phyloP scores from a whole-genome alignment of 2,329 filamentous ascomycete species.

The Talaromyces verruculosus region DNA sequence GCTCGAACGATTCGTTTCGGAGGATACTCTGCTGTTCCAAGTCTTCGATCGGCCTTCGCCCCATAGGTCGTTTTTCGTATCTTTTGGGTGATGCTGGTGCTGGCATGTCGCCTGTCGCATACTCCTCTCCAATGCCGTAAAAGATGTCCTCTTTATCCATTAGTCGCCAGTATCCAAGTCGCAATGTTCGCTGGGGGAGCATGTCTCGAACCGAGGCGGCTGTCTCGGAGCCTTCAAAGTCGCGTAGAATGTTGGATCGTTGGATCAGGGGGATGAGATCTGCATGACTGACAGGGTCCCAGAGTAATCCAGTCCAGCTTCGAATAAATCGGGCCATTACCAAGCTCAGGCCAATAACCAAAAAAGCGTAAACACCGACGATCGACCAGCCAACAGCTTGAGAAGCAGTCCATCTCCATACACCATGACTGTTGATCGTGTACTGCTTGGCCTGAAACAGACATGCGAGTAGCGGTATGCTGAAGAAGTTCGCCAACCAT shows the following conservation, averaged over 20 bases:
- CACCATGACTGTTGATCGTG: slow-evolving; percentile 55
- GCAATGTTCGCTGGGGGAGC: slow-evolving; percentile 60
- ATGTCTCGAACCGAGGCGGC: slow-evolving; percentile 49
- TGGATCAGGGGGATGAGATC: slow-evolving; percentile 77
- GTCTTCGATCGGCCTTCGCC: slow-evolving; percentile 27
- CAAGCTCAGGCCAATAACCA: slow-evolving; percentile 59
- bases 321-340: slow-evolving; percentile 65
- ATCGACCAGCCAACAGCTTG: slow-evolving; percentile 76
- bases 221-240: slow-evolving; percentile 70
- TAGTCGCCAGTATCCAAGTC: slow-evolving; percentile 83
- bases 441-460: slow-evolving; percentile 69
- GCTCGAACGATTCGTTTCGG: slow-evolving; percentile 48
- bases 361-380: slow-evolving; percentile 69
- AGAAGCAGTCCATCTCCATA: slow-evolving; percentile 78
- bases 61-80: slow-evolving; percentile 1
- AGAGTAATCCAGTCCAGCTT: slow-evolving; percentile 72
- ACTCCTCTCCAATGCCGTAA: slow-evolving; percentile 73
- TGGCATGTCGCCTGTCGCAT: slow-evolving; percentile 41
- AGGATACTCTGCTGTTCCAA: slow-evolving; percentile 40
- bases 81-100: background rate
- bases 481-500: slow-evolving; percentile 72
- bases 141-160: slow-evolving; percentile 68
- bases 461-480: slow-evolving; percentile 76
- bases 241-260: slow-evolving; percentile 72
- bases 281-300: slow-evolving; percentile 80